phyloP scores from a whole-genome alignment of 805 yeast genomes.

The Yarrowia sp. region DNA sequence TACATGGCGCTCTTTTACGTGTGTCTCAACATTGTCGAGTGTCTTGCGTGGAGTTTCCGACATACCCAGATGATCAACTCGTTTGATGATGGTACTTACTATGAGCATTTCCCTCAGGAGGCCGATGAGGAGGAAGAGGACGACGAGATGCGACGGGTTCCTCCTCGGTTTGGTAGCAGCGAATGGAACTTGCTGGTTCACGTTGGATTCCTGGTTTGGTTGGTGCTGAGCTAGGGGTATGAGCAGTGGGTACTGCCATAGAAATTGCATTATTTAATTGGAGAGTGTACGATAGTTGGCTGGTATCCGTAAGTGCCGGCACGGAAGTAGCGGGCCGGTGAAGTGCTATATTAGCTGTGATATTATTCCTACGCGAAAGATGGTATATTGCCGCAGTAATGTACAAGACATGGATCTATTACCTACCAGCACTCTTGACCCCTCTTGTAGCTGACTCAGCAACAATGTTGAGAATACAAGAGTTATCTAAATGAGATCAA shows the following conservation, averaged over 20 bases:
- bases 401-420: too few species aligned
- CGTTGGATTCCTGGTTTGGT: not conserved
- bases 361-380: too few species aligned
- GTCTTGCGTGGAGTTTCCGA: constrained; percentile 10
- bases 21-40: constrained; percentile 7
- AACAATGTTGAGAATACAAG: too few species aligned
- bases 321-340: too few species aligned
- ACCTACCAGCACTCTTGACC: too few species aligned
- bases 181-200: constrained; percentile 13
- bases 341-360: too few species aligned
- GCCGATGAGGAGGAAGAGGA: constrained; percentile 8
- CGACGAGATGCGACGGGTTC: constrained; percentile 20
- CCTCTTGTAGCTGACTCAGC: too few species aligned
- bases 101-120: constrained; percentile 15
- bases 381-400: too few species aligned
- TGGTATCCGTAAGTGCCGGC: too few species aligned
- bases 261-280: not conserved
- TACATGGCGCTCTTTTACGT: constrained; percentile 19
- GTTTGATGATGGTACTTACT: constrained; percentile 14
- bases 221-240: not conserved
- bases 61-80: constrained; percentile 23
- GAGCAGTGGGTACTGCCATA: not conserved
- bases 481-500: too few species aligned
- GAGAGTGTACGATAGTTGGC: not conserved
- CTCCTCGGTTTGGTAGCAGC: constrained; percentile 2